Base-by-base conservation (phyloP, 345 rosid genomes). In the Citrus maxima region DNA sequence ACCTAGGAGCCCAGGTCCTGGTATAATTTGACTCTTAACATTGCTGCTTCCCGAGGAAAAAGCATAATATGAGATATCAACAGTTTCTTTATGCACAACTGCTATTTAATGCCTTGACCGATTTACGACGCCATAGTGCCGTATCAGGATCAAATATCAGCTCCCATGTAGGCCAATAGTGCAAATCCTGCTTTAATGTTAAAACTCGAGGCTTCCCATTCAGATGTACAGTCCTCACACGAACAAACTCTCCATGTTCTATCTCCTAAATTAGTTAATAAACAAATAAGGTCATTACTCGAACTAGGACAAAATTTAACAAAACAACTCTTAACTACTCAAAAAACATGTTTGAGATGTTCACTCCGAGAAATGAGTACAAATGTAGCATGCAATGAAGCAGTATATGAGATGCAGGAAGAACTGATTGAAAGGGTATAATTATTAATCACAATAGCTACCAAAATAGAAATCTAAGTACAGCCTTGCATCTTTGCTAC, bases 141-240 rank as follows among this genome's bases (percentile, higher is more conserved):
- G 87, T 83, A 69, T 83, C 88, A 7, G 98, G 93, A 73, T 96
- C 93, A 73, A 94, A 96, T 77, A 90, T 88, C 80, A 92, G 83
- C 85, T 91, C 95, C 98, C 98, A 94, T 18, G 97, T 91, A 24
- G 97, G 97, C 99, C 97, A 96, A 75, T 96, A 94, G 82, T 94
- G 98, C 66, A 96, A 86, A 87, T 94, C 99, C 80, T 96, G 97
- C 88, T 96, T 96, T 79, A 96, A 78, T 13, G 98, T 91, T 69
- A 93, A 71, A 25, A 96, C 97, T 71, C 95, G 88, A 56, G 99
- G 99, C 88, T 93, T 93, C 78, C 97, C 98, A 73, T 90, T 89
- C 37, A 96, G 89, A 88, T 91, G 96, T 67, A 96, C 86, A 0
- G 95, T 96, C 85, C 83, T 88, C 16, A 94, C 88, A 7, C 99